Evolutionary conservation across 148 eudicot genomes (phyloP).

Genomic region (Silene conica): DNA sequence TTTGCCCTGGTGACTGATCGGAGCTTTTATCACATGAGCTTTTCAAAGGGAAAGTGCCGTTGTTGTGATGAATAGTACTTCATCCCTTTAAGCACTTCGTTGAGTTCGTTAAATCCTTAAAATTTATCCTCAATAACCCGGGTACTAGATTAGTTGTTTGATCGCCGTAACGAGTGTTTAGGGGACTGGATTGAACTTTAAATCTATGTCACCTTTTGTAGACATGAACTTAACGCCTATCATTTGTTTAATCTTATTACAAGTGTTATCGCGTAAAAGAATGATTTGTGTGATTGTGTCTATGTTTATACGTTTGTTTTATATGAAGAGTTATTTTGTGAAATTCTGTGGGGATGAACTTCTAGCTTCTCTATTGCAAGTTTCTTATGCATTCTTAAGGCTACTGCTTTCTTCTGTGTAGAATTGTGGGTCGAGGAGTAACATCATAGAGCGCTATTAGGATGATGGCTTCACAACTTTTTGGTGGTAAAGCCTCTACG

Average conservation of each 20-base stretch:
- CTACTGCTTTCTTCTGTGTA: constrained; percentile 1
- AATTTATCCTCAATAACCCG: too few relatives aligned
- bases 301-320: not conserved
- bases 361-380: not conserved
- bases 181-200: not conserved
- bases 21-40: too few relatives aligned
- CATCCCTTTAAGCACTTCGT: too few relatives aligned
- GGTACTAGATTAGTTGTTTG: not conserved
- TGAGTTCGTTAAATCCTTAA: too few relatives aligned
- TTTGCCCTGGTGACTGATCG: too few relatives aligned
- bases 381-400: not conserved
- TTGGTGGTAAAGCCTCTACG: constrained; percentile 24
- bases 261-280: not conserved
- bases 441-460: not conserved
- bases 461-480: constrained; percentile 29
- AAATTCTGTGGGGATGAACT: not conserved
- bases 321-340: not conserved
- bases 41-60: too few relatives aligned
- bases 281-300: not conserved
- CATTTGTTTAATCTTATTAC: not conserved
- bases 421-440: constrained; percentile 9
- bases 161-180: not conserved
- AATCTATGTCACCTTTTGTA: not conserved
- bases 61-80: too few relatives aligned
- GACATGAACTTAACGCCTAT: not conserved